Base-by-base conservation (phyloP, 768 basidiomycete species). In the Mycena amicta region DNA sequence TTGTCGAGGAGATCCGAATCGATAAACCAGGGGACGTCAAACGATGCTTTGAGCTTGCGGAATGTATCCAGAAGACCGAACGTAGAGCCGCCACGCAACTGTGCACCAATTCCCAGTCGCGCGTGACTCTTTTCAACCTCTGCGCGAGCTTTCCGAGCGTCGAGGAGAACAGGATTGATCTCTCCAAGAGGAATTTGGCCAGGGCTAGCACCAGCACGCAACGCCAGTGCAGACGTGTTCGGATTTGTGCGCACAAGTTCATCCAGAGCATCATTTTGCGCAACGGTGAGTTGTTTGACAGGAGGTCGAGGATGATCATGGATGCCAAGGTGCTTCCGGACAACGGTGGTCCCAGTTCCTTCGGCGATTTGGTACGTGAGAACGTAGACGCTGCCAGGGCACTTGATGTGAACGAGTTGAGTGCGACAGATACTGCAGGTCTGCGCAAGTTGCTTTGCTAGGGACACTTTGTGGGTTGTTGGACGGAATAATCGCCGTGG, bases 61-160 rank as follows among this genome's bases (percentile, higher is more conserved):
- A 46, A 12, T 2, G 16, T 12, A 4, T 41, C 28, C 4, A 59
- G 52, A 1, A 59, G 11, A 20, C 50, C 45, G 22, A 59, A 50
- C 33, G 47, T 59, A n/a, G n/a, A n/a, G 22, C 33, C 53, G 15
- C 33, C 3, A 33, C 39, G 13, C n/a, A n/a, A n/a, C n/a, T n/a
- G n/a, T 43, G 57, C 4, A 16, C 39, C 22, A 30, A 59, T 53
- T 5, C 52, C 52, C n/a, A 39, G 57, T 2, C 57, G 57, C 3
- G 41, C 43, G 30, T 49, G 45, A 20, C 57, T 58, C 2, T 57
- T 57, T 13, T 57, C 56, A 2, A 53, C 57, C 37, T 59, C 57
- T 1, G 16, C 4, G 2, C 57, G 52, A 2, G 57, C 57, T 20
- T 59, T 59, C 8, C 52, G 52, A 5, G 57, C 25, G 18, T 33